These are phyloP conservation scores for Casaregolazyma suthepensis DNA, from an alignment of 1,139 yeast species.

Conservation along the genomic window DNA sequence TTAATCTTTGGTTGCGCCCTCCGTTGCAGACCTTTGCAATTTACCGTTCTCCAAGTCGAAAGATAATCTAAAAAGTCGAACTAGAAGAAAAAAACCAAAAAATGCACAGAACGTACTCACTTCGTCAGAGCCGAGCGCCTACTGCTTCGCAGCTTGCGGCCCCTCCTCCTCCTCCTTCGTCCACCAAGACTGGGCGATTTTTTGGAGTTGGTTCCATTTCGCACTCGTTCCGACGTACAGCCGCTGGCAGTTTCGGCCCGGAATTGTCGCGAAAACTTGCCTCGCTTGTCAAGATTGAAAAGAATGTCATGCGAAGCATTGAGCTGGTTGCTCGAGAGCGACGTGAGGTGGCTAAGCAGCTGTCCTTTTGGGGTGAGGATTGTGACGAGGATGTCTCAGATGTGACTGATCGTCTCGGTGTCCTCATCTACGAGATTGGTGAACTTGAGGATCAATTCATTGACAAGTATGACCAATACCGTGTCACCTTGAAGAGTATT, in stretches of 20 bases:
- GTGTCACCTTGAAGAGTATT: slow-evolving; percentile 89
- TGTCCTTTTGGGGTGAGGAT: slow-evolving; percentile 96
- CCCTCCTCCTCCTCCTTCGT: slow-evolving; percentile 91
- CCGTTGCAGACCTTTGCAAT: slow-evolving; percentile 1
- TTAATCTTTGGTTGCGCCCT: slow-evolving; percentile 8
- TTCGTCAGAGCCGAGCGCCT: slow-evolving; percentile 93
- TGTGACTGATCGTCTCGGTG: slow-evolving; percentile 96
- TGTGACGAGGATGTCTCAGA: slow-evolving; percentile 96
- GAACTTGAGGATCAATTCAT: slow-evolving; percentile 97
- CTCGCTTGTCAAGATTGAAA: slow-evolving; percentile 89
- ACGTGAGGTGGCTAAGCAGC: slow-evolving; percentile 93
- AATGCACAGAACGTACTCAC: slow-evolving; percentile 98
- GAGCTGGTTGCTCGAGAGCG: slow-evolving; percentile 94
- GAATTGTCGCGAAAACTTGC: slow-evolving; percentile 89
- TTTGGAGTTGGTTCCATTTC: slow-evolving; percentile 88
- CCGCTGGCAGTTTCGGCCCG: slow-evolving; percentile 94
- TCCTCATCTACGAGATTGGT: slow-evolving; percentile 90
- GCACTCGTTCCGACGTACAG: slow-evolving; percentile 71
- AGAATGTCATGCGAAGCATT: slow-evolving; percentile 89
- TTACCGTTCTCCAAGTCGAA: not conserved
- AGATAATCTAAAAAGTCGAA: not conserved
- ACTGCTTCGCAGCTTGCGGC: slow-evolving; percentile 92
- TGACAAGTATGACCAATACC: slow-evolving; percentile 96
- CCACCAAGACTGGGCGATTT: slow-evolving; percentile 78
- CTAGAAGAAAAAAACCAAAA: not conserved